Evolutionary conservation across 768 basidiomycete genomes (phyloP), one percentile per base, ranked within the genome.

Genomic region (Panaeolus papilionaceus): DNA sequence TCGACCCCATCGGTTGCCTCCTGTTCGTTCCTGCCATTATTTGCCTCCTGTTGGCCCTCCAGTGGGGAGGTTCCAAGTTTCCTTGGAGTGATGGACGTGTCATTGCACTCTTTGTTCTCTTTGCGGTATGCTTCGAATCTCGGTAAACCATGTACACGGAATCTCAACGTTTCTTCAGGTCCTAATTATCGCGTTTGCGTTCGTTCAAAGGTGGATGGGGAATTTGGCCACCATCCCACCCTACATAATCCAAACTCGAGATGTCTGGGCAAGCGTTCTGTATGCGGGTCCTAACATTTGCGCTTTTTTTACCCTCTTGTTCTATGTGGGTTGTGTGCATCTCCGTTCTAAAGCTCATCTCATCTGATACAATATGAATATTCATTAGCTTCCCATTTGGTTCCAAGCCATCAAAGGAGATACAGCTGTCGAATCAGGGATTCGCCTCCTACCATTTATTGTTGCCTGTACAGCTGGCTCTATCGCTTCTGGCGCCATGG

Each of bases 61-160:
- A 84, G 68, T 84, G 82, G 82, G 85, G 84, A 12, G 84, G 85
- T 1, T 80, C 81, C 68, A 73, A 73, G 8, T 81, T 82, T 65
- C 74, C 82, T 1, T 87, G 86, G 86, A 73, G 70, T 51, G 77
- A 80, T 68, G 75, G 75, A 4, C 73, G 75, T 7, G 81, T 83
- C 67, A 75, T 79, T 16, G 67, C 69, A 40, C 68, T 74, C 16
- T 64, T 72, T 37, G 69, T 72, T 2, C 51, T 63, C 8, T 67
- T 61, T 33, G 67, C n/a, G 33, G 38, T 58, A 58, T 8, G 49
- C 14, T 51, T 28, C 20, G 23, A 26, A 10, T 51, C 8, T 51
- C 2, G 33, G 33, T 33, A 4, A 3, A 4, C 49, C 28, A 1
- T 16, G 14, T 14, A 8, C 18, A 16, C 4, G 49, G 6, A 28